Evolutionary conservation across 768 basidiomycete genomes (phyloP), one percentile per base, ranked within the genome.

Genomic region (Leccinum pellstonianum): DNA sequence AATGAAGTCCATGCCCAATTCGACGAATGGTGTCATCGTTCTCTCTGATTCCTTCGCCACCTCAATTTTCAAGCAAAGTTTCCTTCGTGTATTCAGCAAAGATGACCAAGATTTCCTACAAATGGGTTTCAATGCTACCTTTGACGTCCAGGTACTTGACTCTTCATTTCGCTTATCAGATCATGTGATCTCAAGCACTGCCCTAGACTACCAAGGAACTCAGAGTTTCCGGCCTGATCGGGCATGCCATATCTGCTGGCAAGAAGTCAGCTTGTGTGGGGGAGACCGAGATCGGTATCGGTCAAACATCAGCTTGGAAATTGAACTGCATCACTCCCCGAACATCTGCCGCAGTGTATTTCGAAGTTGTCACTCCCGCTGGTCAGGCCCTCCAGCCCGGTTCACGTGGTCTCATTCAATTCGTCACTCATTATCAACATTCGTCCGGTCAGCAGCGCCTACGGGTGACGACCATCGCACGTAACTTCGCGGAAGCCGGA

Each of bases 61-160:
- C 10, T 94, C 94, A 25, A 97, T 98, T 72, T 98, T 98, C 86
- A 98, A 98, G 79, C 96, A 98, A 75, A 92, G 89, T 67, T 98
- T 97, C 86, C 82, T 97, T 46, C 86, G 95, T 46, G 79, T 96
- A 46, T 94, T 99, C 75, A 86, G 81, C 69, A 98, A 97, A 73
- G 96, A 96, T 64, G 92, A 91, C 17, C 86, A 96, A 62, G 96
- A 95, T 1, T 83, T 91, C 64, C 80, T 98, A 27, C 86, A 90
- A 69, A 98, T 98, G 95, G 97, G 96, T 57, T 98, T 98, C 79
- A 99, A 98, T 67, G 97, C 95, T 10, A 98, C 95, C 1, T 96
- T 99, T 66, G 97, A 98, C 72, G 96, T 99, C 25, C 91, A 95
- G 84, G 93, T 93, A 67, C 46, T 73, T 66, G 19, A 21, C 57